Conservation (phyloP, 1,139 yeast genomes). For the Scheffersomyces stambukii region DNA sequence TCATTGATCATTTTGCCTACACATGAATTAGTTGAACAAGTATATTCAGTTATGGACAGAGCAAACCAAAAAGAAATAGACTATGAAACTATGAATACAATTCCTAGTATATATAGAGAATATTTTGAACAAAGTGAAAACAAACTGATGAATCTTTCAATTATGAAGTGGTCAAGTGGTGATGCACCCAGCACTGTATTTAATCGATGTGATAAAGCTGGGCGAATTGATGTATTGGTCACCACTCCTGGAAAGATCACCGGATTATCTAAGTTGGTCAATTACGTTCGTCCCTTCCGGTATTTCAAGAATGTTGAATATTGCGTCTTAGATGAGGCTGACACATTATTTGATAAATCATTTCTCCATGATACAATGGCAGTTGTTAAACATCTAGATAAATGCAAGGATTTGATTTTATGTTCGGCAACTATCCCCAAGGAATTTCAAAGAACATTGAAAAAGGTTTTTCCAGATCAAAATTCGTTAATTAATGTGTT, state of each 20-base stretch:
- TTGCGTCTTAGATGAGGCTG: slow-evolving; percentile 92
- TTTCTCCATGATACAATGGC: slow-evolving; percentile 68
- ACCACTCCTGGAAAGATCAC: slow-evolving; percentile 76
- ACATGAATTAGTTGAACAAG: slow-evolving; percentile 83
- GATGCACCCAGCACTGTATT: slow-evolving; percentile 48
- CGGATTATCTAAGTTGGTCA: slow-evolving; percentile 41
- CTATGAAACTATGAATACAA: slow-evolving; percentile 10
- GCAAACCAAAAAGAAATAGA: slow-evolving; percentile 28
- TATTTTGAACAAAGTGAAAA: slow-evolving; percentile 26
- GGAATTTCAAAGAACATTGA: slow-evolving; percentile 62
- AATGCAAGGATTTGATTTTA: slow-evolving; percentile 61
- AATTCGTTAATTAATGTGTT: slow-evolving; percentile 52
- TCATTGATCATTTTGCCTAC: slow-evolving; percentile 82
- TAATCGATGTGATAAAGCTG: slow-evolving; percentile 30
- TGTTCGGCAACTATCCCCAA: slow-evolving; percentile 91
- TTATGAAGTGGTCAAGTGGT: slow-evolving; percentile 56
- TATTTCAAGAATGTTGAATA: slow-evolving; percentile 46
- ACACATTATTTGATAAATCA: slow-evolving; percentile 81
- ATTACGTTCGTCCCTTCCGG: slow-evolving; percentile 45
- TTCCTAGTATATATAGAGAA: slow-evolving; percentile 15
- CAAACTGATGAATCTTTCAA: slow-evolving; percentile 35
- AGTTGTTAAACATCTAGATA: slow-evolving; percentile 49
- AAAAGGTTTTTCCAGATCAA: slow-evolving; percentile 59
- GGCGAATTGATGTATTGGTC: slow-evolving; percentile 69
- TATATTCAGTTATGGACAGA: slow-evolving; percentile 47